phyloP scores from a whole-genome alignment of 176 grass and related monocot genomes.

The Musa beccarii region DNA sequence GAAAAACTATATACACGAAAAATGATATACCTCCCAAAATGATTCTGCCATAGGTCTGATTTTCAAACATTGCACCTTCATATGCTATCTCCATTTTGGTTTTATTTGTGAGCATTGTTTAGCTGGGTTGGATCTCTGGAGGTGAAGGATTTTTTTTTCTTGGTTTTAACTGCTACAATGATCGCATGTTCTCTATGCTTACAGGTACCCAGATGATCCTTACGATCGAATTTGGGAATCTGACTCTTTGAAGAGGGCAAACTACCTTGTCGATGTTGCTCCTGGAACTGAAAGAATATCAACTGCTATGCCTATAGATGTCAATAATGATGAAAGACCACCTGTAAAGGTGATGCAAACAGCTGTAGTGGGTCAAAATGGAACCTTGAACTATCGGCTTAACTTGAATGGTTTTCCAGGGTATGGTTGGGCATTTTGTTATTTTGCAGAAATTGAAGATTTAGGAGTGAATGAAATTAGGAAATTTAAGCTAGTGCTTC shows the following conservation, averaged over 20 bases:
- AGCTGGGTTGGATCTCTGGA: no score
- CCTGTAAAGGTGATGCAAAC: slow-evolving; percentile 96
- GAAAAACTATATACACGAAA: no score
- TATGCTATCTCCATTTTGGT: no score
- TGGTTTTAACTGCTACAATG: no score
- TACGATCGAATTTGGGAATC: slow-evolving; percentile 98
- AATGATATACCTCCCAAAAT: no score
- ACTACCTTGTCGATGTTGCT: slow-evolving; percentile 85
- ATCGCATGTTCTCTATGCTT: background rate
- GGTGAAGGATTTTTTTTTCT: no score
- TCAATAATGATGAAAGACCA: slow-evolving; percentile 36
- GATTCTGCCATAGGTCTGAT: no score
- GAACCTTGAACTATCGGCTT: slow-evolving; percentile 65
- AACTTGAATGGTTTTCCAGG: slow-evolving; percentile 81
- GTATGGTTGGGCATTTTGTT: slow-evolving; percentile 75
- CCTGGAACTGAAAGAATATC: slow-evolving; percentile 69
- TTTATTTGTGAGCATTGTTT: no score
- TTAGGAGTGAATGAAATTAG: slow-evolving; percentile 54
- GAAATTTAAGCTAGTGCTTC: slow-evolving; percentile 69
- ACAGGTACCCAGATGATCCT: slow-evolving; percentile 84
- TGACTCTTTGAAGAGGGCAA: slow-evolving; percentile 52
- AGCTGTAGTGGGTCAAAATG: slow-evolving; percentile 74
- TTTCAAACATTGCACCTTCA: no score
- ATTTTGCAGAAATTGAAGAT: slow-evolving; percentile 95
- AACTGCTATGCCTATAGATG: slow-evolving; percentile 55